Conservation (phyloP, 306 rosid species). For the Leucaena leucocephala region DNA sequence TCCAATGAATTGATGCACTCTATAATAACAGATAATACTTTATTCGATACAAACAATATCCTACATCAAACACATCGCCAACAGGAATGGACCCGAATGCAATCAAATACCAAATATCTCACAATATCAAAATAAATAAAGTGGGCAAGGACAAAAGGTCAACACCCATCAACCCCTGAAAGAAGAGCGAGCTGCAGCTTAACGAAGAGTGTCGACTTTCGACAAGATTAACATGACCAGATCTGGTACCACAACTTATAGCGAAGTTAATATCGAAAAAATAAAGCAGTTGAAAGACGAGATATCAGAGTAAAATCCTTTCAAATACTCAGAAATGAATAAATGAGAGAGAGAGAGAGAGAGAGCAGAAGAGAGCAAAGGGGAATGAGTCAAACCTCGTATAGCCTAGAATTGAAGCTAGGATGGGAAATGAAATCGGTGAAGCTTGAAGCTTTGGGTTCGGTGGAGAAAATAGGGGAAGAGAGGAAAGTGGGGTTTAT, state of each 20-base stretch:
- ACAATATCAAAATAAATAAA: neutral
- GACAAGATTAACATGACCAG: neutral
- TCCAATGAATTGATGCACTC: neutral
- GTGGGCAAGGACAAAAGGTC: no score
- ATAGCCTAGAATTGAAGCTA: slow-evolving; percentile 24
- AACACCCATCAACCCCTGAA: neutral
- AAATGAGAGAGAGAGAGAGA: neutral
- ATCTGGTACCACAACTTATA: slow-evolving; percentile 15
- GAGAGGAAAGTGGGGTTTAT: neutral
- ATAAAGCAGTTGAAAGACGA: neutral
- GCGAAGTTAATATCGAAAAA: neutral
- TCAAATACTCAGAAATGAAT: neutral
- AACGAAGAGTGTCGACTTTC: neutral
- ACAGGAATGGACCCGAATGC: slow-evolving; percentile 3
- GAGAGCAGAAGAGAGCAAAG: neutral
- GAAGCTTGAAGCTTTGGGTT: neutral
- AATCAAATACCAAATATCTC: neutral
- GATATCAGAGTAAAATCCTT: slow-evolving; percentile 11
- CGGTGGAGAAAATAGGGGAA: neutral
- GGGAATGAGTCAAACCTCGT: slow-evolving; percentile 4
- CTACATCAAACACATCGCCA: neutral
- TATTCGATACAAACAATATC: neutral
- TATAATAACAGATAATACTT: neutral
- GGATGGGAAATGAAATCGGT: neutral
- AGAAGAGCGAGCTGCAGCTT: neutral